These are phyloP conservation scores for Ogataea ganodermae DNA, from an alignment of 805 yeast genomes.

Conservation along the genomic window DNA sequence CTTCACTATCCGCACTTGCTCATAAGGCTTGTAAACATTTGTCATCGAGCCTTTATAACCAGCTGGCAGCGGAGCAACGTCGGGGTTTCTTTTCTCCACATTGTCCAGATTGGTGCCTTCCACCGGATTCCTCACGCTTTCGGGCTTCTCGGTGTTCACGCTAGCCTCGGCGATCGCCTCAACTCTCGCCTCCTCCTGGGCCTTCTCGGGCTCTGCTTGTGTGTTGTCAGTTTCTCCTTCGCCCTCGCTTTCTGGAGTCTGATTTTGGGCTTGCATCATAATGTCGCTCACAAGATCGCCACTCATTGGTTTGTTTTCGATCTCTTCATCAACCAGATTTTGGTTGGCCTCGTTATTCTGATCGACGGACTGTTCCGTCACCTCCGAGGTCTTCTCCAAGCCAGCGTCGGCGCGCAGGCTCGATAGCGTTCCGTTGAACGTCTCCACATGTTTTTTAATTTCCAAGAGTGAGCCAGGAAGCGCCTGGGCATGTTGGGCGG, in stretches of 20 bases:
- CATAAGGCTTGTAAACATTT: conserved; percentile 24
- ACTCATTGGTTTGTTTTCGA: too few species aligned
- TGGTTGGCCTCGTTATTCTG: background rate
- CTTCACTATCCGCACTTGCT: conserved; percentile 26
- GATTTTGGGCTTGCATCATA: too few species aligned
- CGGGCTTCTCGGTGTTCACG: conserved; percentile 1
- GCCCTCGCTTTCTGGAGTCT: too few species aligned
- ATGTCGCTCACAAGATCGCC: too few species aligned
- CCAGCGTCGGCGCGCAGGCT: background rate
- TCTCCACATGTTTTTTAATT: conserved; percentile 10
- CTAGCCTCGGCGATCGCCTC: background rate
- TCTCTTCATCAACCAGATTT: too few species aligned
- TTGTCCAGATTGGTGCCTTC: conserved; percentile 25
- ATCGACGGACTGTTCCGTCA: background rate
- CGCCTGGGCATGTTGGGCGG: conserved; percentile 8
- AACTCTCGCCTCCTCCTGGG: background rate
- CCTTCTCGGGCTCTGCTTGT: too few species aligned
- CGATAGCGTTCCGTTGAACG: conserved; percentile 6
- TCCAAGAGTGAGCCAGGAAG: conserved; percentile 10
- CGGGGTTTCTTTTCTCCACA: conserved; percentile 20
- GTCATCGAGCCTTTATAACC: conserved; percentile 26
- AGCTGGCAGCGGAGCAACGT: conserved; percentile 27
- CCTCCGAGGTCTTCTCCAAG: background rate
- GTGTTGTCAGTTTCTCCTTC: too few species aligned
- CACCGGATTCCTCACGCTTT: conserved; percentile 15